phyloP scores from a whole-genome alignment of 2,329 filamentous ascomycete genomes.

The Diatrype stigma region DNA sequence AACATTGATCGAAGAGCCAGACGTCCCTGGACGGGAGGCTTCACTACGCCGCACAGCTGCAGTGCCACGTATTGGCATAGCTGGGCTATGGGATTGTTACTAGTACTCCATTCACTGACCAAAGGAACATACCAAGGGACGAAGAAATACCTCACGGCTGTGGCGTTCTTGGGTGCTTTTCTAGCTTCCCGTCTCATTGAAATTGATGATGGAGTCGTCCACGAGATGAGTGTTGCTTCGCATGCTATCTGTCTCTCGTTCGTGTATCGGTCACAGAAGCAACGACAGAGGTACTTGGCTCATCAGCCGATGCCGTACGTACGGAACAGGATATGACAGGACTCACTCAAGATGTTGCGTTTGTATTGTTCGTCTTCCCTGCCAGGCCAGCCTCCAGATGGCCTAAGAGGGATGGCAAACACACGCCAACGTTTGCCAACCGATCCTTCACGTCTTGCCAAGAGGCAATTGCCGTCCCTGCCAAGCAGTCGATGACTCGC shows the following conservation, averaged over 20 bases:
- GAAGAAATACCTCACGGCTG: not conserved
- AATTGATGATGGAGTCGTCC: not conserved
- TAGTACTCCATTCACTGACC: not conserved
- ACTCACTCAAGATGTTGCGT: too few relatives aligned
- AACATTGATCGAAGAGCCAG: not conserved
- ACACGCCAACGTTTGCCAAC: not conserved
- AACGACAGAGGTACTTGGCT: not conserved
- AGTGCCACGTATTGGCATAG: not conserved
- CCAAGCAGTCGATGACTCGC: not conserved
- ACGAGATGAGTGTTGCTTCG: not conserved
- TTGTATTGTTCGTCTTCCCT: too few relatives aligned
- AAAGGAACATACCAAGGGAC: not conserved
- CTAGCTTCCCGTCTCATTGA: not conserved
- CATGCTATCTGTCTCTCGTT: not conserved
- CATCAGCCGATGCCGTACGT: not conserved
- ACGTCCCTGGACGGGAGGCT: not conserved
- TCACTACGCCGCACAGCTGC: not conserved
- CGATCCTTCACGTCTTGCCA: not conserved
- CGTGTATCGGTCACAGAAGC: not conserved
- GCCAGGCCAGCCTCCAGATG: too few relatives aligned
- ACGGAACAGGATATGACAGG: not conserved
- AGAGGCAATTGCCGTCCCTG: conserved; percentile 1
- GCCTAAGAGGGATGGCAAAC: too few relatives aligned
- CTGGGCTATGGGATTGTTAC: too few relatives aligned
- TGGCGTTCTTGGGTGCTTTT: not conserved